phyloP scores from a whole-genome alignment of 2,329 filamentous ascomycete species.

The Arthrobotrys pseudoclavata region DNA sequence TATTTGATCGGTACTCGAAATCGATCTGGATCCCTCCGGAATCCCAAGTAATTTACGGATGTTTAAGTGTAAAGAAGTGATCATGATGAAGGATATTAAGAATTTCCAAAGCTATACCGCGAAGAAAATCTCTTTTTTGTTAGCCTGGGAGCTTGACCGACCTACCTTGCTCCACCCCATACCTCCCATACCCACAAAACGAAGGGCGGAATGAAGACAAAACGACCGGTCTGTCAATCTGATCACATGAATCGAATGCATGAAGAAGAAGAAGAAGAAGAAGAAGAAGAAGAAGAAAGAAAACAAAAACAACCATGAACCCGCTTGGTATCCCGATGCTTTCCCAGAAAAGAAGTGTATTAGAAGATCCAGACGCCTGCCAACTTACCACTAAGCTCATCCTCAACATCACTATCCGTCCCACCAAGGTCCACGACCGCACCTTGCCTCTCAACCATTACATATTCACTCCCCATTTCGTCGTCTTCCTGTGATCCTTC shows the following conservation, averaged over 20 bases:
- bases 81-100: constrained; percentile 12
- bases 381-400: constrained; percentile 48
- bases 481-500: constrained; percentile 42
- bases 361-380: constrained; percentile 54
- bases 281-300: neutral
- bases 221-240: constrained; percentile 7
- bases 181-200: neutral
- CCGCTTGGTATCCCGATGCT: constrained; percentile 9
- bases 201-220: constrained; percentile 6
- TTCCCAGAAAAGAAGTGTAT: neutral
- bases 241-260: constrained; percentile 24
- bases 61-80: neutral
- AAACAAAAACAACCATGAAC: neutral
- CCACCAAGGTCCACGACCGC: constrained; percentile 49
- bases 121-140: constrained; percentile 7
- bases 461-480: constrained; percentile 50
- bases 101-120: constrained; percentile 11
- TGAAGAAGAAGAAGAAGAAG: neutral
- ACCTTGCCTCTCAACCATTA: constrained; percentile 56
- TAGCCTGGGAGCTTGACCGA: neutral
- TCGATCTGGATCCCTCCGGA: neutral
- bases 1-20: neutral
- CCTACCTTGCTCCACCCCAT: constrained; percentile 8
- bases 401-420: constrained; percentile 26
- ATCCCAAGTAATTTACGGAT: neutral